These are phyloP conservation scores for Haberlea rhodopensis DNA, from an alignment of 257 asterid species.

Conservation along the genomic window DNA sequence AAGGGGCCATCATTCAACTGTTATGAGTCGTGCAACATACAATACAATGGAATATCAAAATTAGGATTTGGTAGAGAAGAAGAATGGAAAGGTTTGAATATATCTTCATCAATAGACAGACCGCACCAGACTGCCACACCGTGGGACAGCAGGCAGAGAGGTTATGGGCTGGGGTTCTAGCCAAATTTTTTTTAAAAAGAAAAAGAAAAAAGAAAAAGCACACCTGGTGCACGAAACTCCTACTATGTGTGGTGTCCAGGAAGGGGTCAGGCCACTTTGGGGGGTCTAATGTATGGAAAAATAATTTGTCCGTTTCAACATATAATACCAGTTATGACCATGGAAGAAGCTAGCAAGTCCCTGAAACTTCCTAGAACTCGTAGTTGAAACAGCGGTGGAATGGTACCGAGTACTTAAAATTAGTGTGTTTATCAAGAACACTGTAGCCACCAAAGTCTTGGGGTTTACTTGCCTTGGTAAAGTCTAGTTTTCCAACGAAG, in stretches of 20 bases:
- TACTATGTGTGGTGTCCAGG: too few relatives aligned
- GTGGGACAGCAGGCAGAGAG: neutral
- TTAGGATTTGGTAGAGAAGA: neutral
- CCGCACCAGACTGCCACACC: neutral
- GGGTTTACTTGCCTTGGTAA: neutral
- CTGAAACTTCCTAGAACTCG: neutral
- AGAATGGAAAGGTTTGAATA: neutral
- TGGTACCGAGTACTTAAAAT: too few relatives aligned
- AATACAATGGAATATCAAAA: neutral
- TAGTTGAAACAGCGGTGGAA: too few relatives aligned
- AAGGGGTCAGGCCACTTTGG: too few relatives aligned
- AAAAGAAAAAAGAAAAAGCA: too few relatives aligned
- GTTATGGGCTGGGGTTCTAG: neutral
- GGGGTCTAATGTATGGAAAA: too few relatives aligned
- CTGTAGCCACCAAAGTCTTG: neutral
- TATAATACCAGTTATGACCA: neutral
- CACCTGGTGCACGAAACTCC: too few relatives aligned
- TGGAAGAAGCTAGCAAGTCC: neutral
- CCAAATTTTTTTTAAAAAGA: too few relatives aligned
- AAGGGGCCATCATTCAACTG: neutral
- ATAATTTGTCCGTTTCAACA: neutral
- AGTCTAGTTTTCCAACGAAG: neutral
- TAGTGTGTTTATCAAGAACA: neutral
- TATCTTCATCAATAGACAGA: neutral
- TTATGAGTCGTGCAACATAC: neutral